Evolutionary conservation across 192 early-diverging fungal genomes (phyloP).

Genomic region (Coemansia sp.): DNA sequence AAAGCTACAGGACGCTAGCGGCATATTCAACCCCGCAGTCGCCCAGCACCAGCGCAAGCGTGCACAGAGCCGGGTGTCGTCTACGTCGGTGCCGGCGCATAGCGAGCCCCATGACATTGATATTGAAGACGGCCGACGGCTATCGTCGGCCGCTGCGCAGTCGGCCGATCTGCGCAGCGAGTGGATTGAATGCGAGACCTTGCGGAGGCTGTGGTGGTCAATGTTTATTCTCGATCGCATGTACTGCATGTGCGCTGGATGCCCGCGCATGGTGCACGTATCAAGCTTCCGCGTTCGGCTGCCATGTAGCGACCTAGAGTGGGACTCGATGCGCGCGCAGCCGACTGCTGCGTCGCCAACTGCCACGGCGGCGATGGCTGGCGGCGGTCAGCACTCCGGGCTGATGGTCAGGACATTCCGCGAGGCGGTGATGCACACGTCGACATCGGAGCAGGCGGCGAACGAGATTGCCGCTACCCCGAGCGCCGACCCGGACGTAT

Average conservation of each 20-base stretch:
- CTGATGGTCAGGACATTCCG: conserved; percentile 49
- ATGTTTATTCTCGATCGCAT: conserved; percentile 45
- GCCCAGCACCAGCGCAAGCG: conserved; percentile 31
- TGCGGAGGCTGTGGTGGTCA: conserved; percentile 49
- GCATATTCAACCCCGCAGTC: conserved; percentile 23
- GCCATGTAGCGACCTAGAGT: conserved; percentile 46
- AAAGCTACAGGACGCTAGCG: conserved; percentile 26
- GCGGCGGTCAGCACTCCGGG: conserved; percentile 14
- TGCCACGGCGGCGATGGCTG: background rate
- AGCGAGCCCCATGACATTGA: conserved; percentile 18
- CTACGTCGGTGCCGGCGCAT: background rate
- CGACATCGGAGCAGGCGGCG: conserved; percentile 28
- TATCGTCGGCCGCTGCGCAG: background rate
- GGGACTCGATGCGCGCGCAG: conserved; percentile 37
- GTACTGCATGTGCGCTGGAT: conserved; percentile 20
- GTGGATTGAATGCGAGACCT: conserved; percentile 43
- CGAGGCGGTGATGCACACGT: conserved; percentile 47
- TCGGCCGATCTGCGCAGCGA: conserved; percentile 22
- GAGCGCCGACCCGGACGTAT: conserved; percentile 27
- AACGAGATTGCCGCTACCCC: conserved; percentile 34
- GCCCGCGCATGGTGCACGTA: conserved; percentile 29
- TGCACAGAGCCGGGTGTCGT: conserved; percentile 12
- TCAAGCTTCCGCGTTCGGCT: conserved; percentile 37
- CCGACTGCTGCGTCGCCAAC: conserved; percentile 26
- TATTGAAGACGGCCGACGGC: background rate